These are phyloP conservation scores for Naegleria lovaniensis DNA, from an alignment of 208 protist species.

Conservation along the genomic window DNA sequence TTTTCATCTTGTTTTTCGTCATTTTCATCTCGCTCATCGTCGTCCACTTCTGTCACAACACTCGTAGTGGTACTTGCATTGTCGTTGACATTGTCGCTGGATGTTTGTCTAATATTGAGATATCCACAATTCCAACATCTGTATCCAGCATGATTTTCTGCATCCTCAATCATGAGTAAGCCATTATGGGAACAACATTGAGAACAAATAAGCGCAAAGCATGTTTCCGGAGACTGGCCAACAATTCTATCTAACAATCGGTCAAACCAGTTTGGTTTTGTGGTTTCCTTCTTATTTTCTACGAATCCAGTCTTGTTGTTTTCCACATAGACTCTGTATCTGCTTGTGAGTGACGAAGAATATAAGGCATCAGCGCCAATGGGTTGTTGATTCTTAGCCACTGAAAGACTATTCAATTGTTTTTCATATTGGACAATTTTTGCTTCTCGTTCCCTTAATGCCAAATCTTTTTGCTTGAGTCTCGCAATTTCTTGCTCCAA, in stretches of 20 bases:
- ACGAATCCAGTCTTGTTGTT: background rate
- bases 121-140: background rate
- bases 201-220: background rate
- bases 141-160: background rate
- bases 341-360: background rate
- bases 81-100: background rate
- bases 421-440: background rate
- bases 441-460: background rate
- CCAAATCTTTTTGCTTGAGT: background rate
- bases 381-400: background rate
- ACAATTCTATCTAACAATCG: background rate
- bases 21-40: background rate
- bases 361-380: background rate
- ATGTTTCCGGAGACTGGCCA: background rate
- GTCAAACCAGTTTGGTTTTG: background rate
- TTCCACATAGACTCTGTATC: background rate
- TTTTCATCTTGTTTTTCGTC: background rate
- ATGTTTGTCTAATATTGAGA: background rate
- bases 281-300: background rate
- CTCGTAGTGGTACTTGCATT: background rate
- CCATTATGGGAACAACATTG: conserved; percentile 14
- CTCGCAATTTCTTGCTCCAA: background rate
- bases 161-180: conserved; percentile 8
- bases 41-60: background rate
- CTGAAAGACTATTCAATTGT: background rate